Percentiles rank a stretch among this genome's conserved stretches.
Conservation (phyloP, 371 early-diverging fungal species). For the Zopfochytrium polystomum region DNA sequence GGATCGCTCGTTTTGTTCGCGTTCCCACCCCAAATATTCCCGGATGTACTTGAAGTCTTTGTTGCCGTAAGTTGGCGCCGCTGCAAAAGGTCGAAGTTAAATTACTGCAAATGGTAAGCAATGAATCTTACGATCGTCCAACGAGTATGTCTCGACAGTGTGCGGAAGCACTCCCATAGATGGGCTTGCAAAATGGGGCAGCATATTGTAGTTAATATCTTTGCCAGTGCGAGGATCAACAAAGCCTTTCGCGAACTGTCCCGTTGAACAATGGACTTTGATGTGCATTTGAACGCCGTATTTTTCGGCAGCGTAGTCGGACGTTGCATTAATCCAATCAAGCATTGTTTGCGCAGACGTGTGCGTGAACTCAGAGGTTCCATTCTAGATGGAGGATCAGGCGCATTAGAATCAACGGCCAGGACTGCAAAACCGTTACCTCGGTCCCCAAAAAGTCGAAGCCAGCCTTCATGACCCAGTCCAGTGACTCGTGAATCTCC, state of each 20-base stretch:
- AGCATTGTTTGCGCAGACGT: conserved; percentile 22
- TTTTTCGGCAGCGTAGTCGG: conserved; percentile 24
- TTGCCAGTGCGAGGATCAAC: conserved; percentile 15
- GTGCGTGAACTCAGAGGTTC: conserved; percentile 30
- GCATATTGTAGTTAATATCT: conserved; percentile 29
- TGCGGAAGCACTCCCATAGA: conserved; percentile 21
- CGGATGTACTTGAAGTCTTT: conserved; percentile 21
- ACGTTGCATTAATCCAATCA: conserved; percentile 20
- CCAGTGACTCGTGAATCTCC: conserved; percentile 22
- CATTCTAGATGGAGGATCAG: conserved; percentile 5
- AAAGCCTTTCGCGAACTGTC: conserved; percentile 24
- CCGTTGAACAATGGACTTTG: conserved; percentile 27
- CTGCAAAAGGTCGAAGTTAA: too few species aligned
- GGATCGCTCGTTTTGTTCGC: conserved; percentile 8
- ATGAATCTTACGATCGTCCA: too few species aligned
- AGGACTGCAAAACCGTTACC: not conserved
- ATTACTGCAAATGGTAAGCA: too few species aligned
- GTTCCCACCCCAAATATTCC: conserved; percentile 25
- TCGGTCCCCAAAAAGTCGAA: conserved; percentile 28
- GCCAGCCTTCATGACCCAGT: conserved; percentile 25
- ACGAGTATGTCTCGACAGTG: conserved; percentile 21
- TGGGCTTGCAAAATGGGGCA: conserved; percentile 18
- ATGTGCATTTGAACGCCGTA: conserved; percentile 24
- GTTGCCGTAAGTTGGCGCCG: conserved; percentile 27
- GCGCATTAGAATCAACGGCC: not conserved